A percentile compares a stretch with the other conserved stretches of the same genome.
Conservation (phyloP, 2,329 filamentous ascomycete genomes). For the Lachnellula suecica region DNA sequence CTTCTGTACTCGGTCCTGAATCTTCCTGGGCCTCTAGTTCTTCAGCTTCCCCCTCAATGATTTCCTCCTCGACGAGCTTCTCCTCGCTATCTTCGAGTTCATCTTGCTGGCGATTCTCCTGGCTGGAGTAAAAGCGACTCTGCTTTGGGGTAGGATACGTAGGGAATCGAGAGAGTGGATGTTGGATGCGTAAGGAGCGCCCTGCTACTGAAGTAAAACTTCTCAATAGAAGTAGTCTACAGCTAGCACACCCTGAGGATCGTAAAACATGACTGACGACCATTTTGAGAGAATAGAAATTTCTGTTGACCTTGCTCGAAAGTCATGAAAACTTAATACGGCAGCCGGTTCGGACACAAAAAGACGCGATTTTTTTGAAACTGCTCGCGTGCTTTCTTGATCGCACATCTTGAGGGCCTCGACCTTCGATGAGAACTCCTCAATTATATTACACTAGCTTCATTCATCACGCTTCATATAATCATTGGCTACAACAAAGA, state of each 20-base stretch:
- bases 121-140: slow-evolving; percentile 15
- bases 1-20: slow-evolving; percentile 1
- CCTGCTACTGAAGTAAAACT: slow-evolving; percentile 26
- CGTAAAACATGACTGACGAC: slow-evolving; percentile 27
- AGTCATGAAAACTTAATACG: too few relatives aligned
- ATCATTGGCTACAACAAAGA: too few relatives aligned
- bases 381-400: too few relatives aligned
- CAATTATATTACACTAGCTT: too few relatives aligned
- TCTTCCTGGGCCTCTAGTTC: slow-evolving; percentile 13
- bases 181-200: slow-evolving; percentile 19
- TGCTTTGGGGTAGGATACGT: slow-evolving; percentile 8
- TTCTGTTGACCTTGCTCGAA: too few relatives aligned
- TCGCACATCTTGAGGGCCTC: too few relatives aligned
- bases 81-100: slow-evolving; percentile 1
- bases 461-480: too few relatives aligned
- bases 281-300: slow-evolving; percentile 19
- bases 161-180: slow-evolving; percentile 5
- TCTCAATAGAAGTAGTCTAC: slow-evolving; percentile 28
- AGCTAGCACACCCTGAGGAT: slow-evolving; percentile 31
- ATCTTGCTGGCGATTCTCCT: slow-evolving; percentile 3
- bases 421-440: too few relatives aligned
- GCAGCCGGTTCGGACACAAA: too few relatives aligned
- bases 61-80: slow-evolving; percentile 2
- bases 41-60: slow-evolving; percentile 7
- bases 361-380: too few relatives aligned